Conservation (phyloP, 495 filamentous ascomycete species). For the Schizothecium vesticola region DNA sequence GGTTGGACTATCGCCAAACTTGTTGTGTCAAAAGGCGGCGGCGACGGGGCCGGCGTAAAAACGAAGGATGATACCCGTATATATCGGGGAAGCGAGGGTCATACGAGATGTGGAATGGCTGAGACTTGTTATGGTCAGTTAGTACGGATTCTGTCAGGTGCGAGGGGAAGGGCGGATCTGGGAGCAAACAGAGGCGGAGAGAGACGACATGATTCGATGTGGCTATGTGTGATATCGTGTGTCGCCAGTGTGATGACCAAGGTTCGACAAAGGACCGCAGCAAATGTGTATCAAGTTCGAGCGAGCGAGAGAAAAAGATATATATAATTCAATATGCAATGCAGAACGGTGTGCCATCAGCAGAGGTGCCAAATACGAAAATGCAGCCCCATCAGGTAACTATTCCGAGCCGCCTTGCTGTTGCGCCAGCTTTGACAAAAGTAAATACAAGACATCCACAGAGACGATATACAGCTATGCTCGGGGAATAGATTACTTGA, state of each 20-base stretch:
- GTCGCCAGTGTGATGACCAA: neutral
- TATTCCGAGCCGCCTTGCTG: neutral
- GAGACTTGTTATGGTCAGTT: neutral
- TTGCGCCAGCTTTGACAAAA: neutral
- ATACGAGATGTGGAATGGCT: neutral
- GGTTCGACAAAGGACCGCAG: neutral
- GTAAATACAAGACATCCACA: neutral
- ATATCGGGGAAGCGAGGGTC: neutral
- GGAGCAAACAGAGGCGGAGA: neutral
- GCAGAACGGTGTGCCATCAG: neutral
- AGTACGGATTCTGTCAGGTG: neutral
- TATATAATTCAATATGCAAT: neutral
- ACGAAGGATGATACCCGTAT: neutral
- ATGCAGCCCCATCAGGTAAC: neutral
- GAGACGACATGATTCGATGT: neutral
- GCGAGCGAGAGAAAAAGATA: neutral
- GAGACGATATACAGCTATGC: neutral
- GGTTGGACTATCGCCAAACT: neutral
- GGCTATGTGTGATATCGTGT: neutral
- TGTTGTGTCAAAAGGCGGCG: neutral
- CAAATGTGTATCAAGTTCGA: neutral
- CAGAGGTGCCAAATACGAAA: neutral
- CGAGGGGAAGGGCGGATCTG: neutral
- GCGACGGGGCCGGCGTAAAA: neutral
- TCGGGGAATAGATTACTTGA: neutral